Percentiles rank a stretch among this genome's conserved stretches.
Evolutionary conservation across 2,329 filamentous ascomycete species (phyloP).

Genomic region (Stagonosporopsis rhizophila): DNA sequence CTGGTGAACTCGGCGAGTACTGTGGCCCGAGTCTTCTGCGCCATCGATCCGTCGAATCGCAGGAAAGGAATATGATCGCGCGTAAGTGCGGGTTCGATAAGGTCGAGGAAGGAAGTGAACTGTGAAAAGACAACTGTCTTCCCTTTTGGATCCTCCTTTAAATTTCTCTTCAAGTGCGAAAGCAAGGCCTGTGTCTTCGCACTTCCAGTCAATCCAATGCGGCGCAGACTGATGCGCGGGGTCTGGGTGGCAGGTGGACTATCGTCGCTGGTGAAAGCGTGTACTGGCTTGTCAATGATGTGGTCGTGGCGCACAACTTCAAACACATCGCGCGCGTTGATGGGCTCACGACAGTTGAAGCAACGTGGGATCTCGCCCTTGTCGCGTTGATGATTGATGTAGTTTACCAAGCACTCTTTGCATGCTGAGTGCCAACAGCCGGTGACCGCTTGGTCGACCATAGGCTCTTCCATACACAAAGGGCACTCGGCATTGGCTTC

Average conservation of each 20-base stretch:
- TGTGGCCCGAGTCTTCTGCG: conserved; percentile 80
- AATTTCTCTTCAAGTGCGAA: conserved; percentile 73
- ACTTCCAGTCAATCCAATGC: conserved; percentile 73
- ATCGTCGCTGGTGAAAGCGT: conserved; percentile 42
- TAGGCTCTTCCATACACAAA: conserved; percentile 93
- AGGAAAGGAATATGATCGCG: conserved; percentile 77
- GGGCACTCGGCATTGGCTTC: conserved; percentile 91
- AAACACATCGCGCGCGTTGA: conserved; percentile 86
- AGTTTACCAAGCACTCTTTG: conserved; percentile 88
- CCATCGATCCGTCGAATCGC: conserved; percentile 91
- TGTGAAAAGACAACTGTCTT: conserved; percentile 97
- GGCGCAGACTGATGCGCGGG: conserved; percentile 65
- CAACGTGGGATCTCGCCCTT: conserved; percentile 79
- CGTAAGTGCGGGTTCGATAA: conserved; percentile 82
- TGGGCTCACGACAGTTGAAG: conserved; percentile 85
- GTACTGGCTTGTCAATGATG: conserved; percentile 56
- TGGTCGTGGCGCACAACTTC: conserved; percentile 85
- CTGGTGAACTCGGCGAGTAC: conserved; percentile 76
- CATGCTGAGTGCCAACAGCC: conserved; percentile 98
- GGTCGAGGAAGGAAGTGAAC: conserved; percentile 93
- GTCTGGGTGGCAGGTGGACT: conserved; percentile 38
- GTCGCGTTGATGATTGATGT: conserved; percentile 84
- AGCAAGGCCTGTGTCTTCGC: conserved; percentile 88
- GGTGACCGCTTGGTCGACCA: conserved; percentile 92
- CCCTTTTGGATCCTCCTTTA: conserved; percentile 68